These are phyloP conservation scores for Gentiana straminea DNA, from an alignment of 257 asterid genomes.

Conservation along the genomic window DNA sequence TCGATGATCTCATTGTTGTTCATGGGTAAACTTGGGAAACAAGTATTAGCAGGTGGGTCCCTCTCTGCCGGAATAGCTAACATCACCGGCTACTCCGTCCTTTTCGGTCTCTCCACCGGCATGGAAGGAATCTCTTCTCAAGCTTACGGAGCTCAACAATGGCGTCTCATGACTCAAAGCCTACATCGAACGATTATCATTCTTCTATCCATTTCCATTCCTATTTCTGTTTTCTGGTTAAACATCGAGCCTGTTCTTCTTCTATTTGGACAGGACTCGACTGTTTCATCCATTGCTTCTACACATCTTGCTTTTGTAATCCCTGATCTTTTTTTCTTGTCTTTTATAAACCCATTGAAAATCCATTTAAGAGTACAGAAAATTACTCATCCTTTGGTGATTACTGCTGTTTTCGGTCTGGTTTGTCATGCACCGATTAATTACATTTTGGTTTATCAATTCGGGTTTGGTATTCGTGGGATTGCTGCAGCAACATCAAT, in stretches of 20 bases:
- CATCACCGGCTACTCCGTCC: slow-evolving; percentile 61
- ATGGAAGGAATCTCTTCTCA: slow-evolving; percentile 64
- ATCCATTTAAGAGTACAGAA: slow-evolving; percentile 47
- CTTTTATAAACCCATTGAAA: slow-evolving; percentile 47
- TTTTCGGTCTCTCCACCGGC: slow-evolving; percentile 62
- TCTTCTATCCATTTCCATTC: slow-evolving; percentile 37
- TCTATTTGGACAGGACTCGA: slow-evolving; percentile 37
- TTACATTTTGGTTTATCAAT: slow-evolving; percentile 18
- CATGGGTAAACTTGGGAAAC: slow-evolving; percentile 56
- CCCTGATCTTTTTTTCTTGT: slow-evolving; percentile 44
- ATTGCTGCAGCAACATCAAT: slow-evolving; percentile 27
- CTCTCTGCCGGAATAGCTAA: slow-evolving; percentile 62
- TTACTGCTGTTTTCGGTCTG: slow-evolving; percentile 32
- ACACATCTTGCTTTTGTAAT: slow-evolving; percentile 38
- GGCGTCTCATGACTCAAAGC: slow-evolving; percentile 37
- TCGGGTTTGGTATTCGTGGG: slow-evolving; percentile 44
- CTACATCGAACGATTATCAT: slow-evolving; percentile 42
- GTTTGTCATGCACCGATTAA: slow-evolving; percentile 44
- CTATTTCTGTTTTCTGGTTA: slow-evolving; percentile 58
- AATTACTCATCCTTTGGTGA: slow-evolving; percentile 39
- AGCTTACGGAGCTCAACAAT: slow-evolving; percentile 67
- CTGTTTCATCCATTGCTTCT: slow-evolving; percentile 44
- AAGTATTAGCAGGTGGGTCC: slow-evolving; percentile 67
- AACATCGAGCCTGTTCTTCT: slow-evolving; percentile 43
- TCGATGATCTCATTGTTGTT: slow-evolving; percentile 56